Conservation (phyloP, 2,329 filamentous ascomycete genomes). For the Talaromyces sp. region DNA sequence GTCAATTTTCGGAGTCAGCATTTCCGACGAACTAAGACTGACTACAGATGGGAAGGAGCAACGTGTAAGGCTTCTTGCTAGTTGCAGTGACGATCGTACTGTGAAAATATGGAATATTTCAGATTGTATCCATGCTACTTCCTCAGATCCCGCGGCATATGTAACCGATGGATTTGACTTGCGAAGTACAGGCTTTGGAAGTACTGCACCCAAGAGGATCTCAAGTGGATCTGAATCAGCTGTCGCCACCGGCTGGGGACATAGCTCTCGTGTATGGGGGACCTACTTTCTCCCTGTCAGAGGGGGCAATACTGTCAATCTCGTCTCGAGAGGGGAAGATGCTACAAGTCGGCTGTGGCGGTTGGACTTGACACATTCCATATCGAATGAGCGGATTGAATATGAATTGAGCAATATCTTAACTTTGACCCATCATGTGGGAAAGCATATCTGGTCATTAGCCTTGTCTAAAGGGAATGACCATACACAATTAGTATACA, state of each 20-base stretch:
- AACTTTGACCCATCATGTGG: conserved; percentile 63
- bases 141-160: conserved; percentile 31
- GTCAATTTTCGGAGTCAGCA: conserved; percentile 83
- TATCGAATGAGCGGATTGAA: conserved; percentile 10
- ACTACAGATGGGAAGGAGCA: conserved; percentile 31
- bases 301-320: conserved; percentile 32
- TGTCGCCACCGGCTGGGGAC: conserved; percentile 74
- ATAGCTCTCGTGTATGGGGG: conserved; percentile 84
- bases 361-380: conserved; percentile 28
- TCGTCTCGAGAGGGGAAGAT: conserved; percentile 84
- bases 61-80: conserved; percentile 64
- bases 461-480: conserved; percentile 33
- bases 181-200: conserved; percentile 61
- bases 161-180: conserved; percentile 30
- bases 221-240: conserved; percentile 41
- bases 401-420: conserved; percentile 40
- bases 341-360: conserved; percentile 70
- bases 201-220: conserved; percentile 28
- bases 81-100: conserved; percentile 91
- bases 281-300: conserved; percentile 57
- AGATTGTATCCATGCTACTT: conserved; percentile 37
- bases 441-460: conserved; percentile 88
- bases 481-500: conserved; percentile 50
- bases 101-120: conserved; percentile 83
- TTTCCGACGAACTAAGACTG: conserved; percentile 55